Conservation (phyloP, 2,329 filamentous ascomycete genomes). For the Hypoxylon sp. region DNA sequence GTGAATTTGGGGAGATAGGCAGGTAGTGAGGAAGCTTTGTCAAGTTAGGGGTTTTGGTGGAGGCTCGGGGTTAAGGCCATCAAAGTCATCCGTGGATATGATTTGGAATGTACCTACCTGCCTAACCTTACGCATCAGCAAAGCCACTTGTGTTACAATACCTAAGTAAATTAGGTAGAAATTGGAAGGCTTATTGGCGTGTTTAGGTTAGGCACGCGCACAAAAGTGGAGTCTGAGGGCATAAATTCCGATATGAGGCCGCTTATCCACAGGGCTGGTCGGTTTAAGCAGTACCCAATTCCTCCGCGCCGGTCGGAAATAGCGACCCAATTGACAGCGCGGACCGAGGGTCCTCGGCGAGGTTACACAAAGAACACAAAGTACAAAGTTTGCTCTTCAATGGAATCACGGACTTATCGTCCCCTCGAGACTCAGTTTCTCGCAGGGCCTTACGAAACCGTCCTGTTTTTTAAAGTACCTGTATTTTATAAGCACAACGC, state of each 20-base stretch:
- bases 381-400: background rate
- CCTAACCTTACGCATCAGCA: too few species aligned
- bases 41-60: background rate
- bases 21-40: background rate
- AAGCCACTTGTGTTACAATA: too few species aligned
- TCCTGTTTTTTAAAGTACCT: background rate
- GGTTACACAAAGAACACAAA: background rate
- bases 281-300: too few species aligned
- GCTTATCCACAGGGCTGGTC: too few species aligned
- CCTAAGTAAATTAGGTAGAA: too few species aligned
- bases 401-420: conserved; percentile 31
- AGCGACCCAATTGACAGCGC: conserved; percentile 4
- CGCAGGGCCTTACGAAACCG: background rate
- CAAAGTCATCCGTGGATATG: background rate
- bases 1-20: background rate
- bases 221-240: too few species aligned
- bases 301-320: conserved; percentile 13
- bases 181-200: too few species aligned
- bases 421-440: conserved; percentile 13
- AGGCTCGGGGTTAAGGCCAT: background rate
- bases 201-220: too few species aligned
- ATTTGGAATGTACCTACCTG: too few species aligned
- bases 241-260: too few species aligned
- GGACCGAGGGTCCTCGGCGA: conserved; percentile 3
- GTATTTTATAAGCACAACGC: conserved; percentile 18